Evolutionary conservation across 768 basidiomycete species (phyloP).

Genomic region (Russula sp.): DNA sequence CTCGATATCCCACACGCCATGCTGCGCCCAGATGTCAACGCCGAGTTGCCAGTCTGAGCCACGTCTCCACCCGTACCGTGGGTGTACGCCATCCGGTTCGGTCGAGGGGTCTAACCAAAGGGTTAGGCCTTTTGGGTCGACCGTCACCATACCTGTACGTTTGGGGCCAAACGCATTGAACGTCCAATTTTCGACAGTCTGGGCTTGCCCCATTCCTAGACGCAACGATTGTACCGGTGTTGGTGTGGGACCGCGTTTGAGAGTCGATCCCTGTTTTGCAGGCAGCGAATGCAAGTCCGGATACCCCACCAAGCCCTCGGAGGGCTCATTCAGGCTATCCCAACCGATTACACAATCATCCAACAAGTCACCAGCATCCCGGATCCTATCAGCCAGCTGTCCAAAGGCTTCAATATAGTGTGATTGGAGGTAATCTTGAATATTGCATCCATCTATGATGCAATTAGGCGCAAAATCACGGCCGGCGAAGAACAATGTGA

Average conservation of each 20-base stretch:
- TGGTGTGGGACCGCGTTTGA: slow-evolving; percentile 84
- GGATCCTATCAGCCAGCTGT: slow-evolving; percentile 65
- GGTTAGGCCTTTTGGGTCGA: slow-evolving; percentile 77
- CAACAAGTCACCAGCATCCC: slow-evolving; percentile 63
- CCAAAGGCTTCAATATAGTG: slow-evolving; percentile 75
- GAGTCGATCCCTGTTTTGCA: slow-evolving; percentile 54
- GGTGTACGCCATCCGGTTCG: slow-evolving; percentile 47
- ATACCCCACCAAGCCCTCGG: slow-evolving; percentile 72
- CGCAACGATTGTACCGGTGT: slow-evolving; percentile 78
- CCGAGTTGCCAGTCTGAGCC: slow-evolving; percentile 67
- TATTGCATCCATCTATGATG: slow-evolving; percentile 83
- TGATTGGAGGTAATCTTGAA: slow-evolving; percentile 79
- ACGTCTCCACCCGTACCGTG: slow-evolving; percentile 80
- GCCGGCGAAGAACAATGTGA: slow-evolving; percentile 93
- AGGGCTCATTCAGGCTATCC: slow-evolving; percentile 96
- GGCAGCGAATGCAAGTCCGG: slow-evolving; percentile 62
- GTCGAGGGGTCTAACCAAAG: slow-evolving; percentile 64
- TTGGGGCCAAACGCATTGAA: slow-evolving; percentile 77
- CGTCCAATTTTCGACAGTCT: slow-evolving; percentile 75
- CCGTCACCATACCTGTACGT: slow-evolving; percentile 61
- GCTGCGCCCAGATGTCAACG: slow-evolving; percentile 78
- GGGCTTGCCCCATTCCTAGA: slow-evolving; percentile 81
- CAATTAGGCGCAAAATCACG: slow-evolving; percentile 86
- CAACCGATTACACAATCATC: slow-evolving; percentile 92
- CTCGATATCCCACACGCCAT: slow-evolving; percentile 82